phyloP scores from a whole-genome alignment of 306 rosid species.

The Vigna trinervia region DNA sequence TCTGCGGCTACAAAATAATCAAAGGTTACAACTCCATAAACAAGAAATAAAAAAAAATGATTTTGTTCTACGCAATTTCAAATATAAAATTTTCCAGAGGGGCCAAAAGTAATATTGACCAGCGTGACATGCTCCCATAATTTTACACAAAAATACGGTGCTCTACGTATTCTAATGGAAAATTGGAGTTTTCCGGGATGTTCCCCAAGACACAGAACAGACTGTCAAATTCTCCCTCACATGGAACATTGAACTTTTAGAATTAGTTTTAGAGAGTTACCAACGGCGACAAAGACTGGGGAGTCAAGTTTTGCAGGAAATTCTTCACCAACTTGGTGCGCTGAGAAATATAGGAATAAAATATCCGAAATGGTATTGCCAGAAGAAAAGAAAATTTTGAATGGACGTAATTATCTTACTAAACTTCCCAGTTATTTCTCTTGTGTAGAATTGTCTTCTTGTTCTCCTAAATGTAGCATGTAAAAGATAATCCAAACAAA shows the following conservation, averaged over 20 bases:
- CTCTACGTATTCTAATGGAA: constrained; percentile 52
- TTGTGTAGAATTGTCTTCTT: constrained; percentile 1
- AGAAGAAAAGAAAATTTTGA: constrained; percentile 1
- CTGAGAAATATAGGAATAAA: constrained; percentile 31
- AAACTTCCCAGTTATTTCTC: constrained; percentile 19
- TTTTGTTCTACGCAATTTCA: constrained; percentile 39
- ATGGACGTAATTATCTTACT: constrained; percentile 46
- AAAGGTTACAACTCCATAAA: constrained; percentile 44
- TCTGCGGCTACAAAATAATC: constrained; percentile 67
- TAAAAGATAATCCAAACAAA: constrained; percentile 48
- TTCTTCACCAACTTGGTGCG: constrained; percentile 48
- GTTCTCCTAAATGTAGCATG: constrained; percentile 45
- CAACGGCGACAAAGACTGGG: constrained; percentile 45
- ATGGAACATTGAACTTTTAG: constrained; percentile 40
- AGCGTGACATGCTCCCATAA: constrained; percentile 41
- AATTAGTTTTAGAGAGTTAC: constrained; percentile 27
- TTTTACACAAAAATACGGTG: constrained; percentile 43
- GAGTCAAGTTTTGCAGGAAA: constrained; percentile 49
- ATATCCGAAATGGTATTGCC: constrained; percentile 19
- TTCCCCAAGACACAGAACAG: constrained; percentile 56
- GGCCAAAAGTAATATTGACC: constrained; percentile 35
- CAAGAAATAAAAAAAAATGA: constrained; percentile 27
- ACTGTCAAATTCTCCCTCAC: constrained; percentile 69
- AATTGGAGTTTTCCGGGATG: constrained; percentile 57
- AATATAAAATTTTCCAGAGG: constrained; percentile 41